phyloP scores from a whole-genome alignment of 2,329 filamentous ascomycete species.

The Metarhizium humberi region DNA sequence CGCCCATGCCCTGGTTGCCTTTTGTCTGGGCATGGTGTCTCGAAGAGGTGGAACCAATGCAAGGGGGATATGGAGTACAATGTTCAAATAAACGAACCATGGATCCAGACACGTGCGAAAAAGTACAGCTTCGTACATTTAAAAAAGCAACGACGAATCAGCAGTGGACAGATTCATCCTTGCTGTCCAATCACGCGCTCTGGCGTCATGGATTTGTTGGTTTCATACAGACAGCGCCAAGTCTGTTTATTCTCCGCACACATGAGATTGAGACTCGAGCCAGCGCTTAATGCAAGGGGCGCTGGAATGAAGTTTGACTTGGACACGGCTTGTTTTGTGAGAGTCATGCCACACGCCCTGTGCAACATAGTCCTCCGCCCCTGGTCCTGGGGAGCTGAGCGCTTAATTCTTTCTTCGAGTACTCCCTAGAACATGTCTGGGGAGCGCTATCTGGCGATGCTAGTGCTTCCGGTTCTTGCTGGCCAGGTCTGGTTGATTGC shows the following conservation, averaged over 20 bases:
- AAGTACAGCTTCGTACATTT: background rate
- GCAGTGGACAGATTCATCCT: background rate
- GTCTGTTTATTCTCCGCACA: background rate
- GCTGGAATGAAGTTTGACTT: too few relatives aligned
- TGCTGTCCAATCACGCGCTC: background rate
- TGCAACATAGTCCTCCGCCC: too few relatives aligned
- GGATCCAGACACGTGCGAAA: background rate
- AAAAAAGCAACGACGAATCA: background rate
- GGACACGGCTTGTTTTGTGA: too few relatives aligned
- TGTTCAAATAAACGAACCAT: background rate
- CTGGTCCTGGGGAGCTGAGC: too few relatives aligned
- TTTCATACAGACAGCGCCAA: background rate
- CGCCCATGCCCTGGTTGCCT: background rate
- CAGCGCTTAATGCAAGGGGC: background rate
- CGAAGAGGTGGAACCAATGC: background rate
- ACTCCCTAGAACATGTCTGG: too few relatives aligned
- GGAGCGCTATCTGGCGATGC: too few relatives aligned
- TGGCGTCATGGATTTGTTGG: background rate
- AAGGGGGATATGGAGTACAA: background rate
- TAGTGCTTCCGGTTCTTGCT: too few relatives aligned
- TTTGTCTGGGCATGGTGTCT: background rate
- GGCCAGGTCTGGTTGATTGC: too few relatives aligned
- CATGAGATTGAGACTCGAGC: background rate
- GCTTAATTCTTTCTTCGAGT: too few relatives aligned
- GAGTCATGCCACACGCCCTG: too few relatives aligned